A percentile compares a stretch with the other conserved stretches of the same genome.
These are phyloP conservation scores for Anethum foeniculum DNA, from an alignment of 140 eudicot species.

Conservation along the genomic window DNA sequence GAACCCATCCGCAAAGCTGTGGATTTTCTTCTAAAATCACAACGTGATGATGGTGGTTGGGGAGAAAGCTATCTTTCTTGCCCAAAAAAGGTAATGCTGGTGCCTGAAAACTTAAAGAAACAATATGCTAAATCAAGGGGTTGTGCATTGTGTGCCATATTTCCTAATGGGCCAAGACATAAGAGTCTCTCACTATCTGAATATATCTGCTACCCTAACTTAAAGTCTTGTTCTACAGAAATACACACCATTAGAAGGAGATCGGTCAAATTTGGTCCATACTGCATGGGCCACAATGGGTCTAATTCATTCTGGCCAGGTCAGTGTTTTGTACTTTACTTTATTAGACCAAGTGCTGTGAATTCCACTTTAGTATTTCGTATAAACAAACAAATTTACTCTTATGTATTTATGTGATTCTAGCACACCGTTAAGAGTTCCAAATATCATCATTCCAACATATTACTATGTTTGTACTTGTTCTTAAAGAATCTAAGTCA, in stretches of 20 bases:
- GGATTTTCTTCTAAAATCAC: slow-evolving; percentile 22
- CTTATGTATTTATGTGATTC: background rate
- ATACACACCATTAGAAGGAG: slow-evolving; percentile 14
- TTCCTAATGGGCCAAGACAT: background rate
- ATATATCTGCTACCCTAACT: background rate
- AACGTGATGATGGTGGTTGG: slow-evolving; percentile 40
- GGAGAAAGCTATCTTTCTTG: slow-evolving; percentile 38
- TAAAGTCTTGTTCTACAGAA: background rate
- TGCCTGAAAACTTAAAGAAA: background rate
- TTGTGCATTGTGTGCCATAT: background rate
- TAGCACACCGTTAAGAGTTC: background rate
- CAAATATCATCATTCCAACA: background rate
- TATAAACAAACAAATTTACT: background rate
- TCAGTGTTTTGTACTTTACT: background rate
- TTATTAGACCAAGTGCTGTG: background rate
- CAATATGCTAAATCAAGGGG: background rate
- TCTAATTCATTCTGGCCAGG: slow-evolving; percentile 17
- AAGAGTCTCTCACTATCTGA: background rate
- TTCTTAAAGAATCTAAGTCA: background rate
- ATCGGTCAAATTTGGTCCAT: slow-evolving; percentile 11
- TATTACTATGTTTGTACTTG: background rate
- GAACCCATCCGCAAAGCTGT: slow-evolving; percentile 24
- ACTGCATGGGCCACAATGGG: slow-evolving; percentile 20
- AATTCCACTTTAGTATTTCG: background rate
- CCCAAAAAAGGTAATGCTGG: slow-evolving; percentile 25